Evolutionary conservation across 2,329 filamentous ascomycete species (phyloP), one percentile per base, ranked within the genome.

Genomic region (Aspergillus sojae): DNA sequence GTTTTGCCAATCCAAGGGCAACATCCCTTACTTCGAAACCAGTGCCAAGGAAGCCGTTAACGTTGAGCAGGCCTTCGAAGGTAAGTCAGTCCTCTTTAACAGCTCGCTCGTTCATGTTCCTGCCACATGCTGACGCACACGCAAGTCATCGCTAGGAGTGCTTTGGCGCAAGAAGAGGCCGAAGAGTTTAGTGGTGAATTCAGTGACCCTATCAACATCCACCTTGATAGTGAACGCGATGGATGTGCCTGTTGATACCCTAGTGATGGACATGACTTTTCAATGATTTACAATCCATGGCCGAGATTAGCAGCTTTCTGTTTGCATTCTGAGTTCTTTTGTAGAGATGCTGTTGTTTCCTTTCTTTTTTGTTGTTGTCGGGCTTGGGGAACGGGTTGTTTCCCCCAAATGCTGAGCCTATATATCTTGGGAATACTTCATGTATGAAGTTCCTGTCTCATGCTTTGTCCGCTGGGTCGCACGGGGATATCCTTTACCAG

Each of bases 21-120:
- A 93, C 64, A 97, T 99, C 69, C 95, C 95, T 21, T 99, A 99
- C 81, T 99, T 99, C 75, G 95, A 99, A 87, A 99, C 95, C 21
- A 97, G 94, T 80, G 95, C 95, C 65, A 99, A 99, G 84, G 95
- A 99, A 80, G 95, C 94, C 65, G 91, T 97, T 81, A 99, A 99
- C 76, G 95, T 99, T 50, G 95, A 99, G 81, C 93, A 92, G 76
- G 90, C 90, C 53, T 92, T 92, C 71, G 89, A 92, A 79, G 87
- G 88, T 89, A 77, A 64, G 81, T 58, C 28, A 12, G 55, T n/a
- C 45, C 23, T 28, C 48, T 26, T 32, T 58, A 21, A 21, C 19
- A 39, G 9, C 7, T 48, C 5, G 23, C 14, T 16, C 11, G 12
- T 48, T 9, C 23, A 4, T 30, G 6, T 21, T 6, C 10, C 23